Base-by-base conservation (phyloP, 768 basidiomycete species). In the Boletus fagicola region DNA sequence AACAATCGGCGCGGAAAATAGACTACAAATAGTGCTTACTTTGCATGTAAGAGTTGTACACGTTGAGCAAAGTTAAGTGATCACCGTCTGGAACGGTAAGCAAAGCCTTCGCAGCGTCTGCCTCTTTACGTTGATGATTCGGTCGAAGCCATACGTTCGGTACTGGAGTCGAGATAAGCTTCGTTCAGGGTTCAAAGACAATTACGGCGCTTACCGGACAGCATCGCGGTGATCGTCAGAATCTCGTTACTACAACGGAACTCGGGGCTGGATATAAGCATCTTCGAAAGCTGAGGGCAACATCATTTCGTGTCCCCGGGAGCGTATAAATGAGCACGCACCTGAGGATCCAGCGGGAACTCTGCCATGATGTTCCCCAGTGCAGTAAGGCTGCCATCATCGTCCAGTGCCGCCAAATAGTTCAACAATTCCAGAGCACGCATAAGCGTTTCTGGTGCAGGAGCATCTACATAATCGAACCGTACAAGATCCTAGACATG, bases 311-410 rank as follows among this genome's bases (percentile, higher is more conserved):
- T 11, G 1, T 30, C 3, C 44, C n/a, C 1, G 5, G n/a, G 15
- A 24, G 10, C 1, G 1, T 2, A 35, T 11, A n/a, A 33, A 43
- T 1, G 22, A 46, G 1, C 12, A 58, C 79, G 39, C 62, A 90
- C 91, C 79, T 95, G 95, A 40, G 96, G 97, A 72, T 98, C 97
- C n/a, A 99, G 81, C 13, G 96, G 97, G 78, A 98, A 98, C 64
- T 98, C 94, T 0, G 97, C 96, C 96, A 98, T 98, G 58, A 93
- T 88, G 38, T 75, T 78, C 5, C 97, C 97, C 9, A 98, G 76
- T 0, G 85, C 74, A 1, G 97, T 98, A 56, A 99, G 72, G 51
- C 92, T 85, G 12, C 97, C 95, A 4, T 97, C 94, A 64, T 98
- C 94, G 67, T 98, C 94, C 58, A 99, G 77, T 1, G 95, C 96